Percentiles rank a stretch among this genome's conserved stretches.
Evolutionary conservation across 345 rosid species (phyloP).

Genomic region (Eucalyptus pauciflora): DNA sequence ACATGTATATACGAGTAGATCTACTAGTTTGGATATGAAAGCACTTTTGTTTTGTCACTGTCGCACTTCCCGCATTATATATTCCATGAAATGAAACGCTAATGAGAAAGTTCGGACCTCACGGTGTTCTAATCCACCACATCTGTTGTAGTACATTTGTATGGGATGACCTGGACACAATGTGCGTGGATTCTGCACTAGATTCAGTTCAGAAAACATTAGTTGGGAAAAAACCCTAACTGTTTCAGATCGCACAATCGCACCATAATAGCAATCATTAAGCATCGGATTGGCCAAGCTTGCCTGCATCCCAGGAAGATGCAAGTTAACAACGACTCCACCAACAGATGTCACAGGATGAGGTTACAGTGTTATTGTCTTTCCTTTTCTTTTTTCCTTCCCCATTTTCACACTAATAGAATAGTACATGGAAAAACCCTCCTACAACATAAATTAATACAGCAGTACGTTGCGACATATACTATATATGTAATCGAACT

Average conservation of each 20-base stretch:
- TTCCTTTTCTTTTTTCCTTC: neutral
- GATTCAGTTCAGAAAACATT: neutral
- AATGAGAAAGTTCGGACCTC: neutral
- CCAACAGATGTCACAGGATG: neutral
- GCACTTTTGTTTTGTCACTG: neutral
- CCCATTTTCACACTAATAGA: neutral
- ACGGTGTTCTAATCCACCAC: neutral
- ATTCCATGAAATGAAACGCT: neutral
- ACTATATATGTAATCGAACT: neutral
- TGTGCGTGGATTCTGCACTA: neutral
- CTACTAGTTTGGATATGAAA: neutral
- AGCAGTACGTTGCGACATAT: neutral
- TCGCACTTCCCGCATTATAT: neutral
- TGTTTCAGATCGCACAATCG: neutral
- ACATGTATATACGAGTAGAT: neutral
- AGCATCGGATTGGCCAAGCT: neutral
- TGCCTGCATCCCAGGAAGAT: neutral
- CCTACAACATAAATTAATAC: neutral
- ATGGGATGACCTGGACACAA: neutral
- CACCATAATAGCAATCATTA: neutral
- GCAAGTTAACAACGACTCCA: neutral
- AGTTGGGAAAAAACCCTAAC: neutral
- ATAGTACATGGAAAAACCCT: neutral
- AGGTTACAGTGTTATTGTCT: neutral
- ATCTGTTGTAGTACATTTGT: neutral